Percentiles rank a stretch among this genome's conserved stretches.
Conservation (phyloP, 129 eudicot genomes). For the Deinandra increscens region DNA sequence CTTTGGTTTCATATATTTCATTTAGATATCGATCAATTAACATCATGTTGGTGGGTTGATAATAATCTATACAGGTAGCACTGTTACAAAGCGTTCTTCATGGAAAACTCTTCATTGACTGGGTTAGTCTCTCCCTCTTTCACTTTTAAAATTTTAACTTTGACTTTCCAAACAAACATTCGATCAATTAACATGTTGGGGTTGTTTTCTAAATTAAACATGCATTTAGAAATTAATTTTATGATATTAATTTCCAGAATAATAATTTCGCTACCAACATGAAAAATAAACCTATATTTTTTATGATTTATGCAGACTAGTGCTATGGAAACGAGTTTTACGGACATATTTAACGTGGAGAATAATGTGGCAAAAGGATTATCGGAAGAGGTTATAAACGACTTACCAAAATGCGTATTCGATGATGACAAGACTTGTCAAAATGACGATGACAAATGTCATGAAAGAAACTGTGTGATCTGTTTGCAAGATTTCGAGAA, state of each 20-base stretch:
- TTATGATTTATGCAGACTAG: constrained; percentile 35
- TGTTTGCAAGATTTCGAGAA: constrained; percentile 52
- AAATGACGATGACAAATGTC: not conserved
- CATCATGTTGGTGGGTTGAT: constrained; percentile 8
- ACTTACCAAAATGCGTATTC: constrained; percentile 42
- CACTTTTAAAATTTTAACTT: no score
- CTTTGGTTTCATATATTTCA: not conserved
- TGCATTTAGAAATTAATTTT: not conserved
- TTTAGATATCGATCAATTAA: not conserved
- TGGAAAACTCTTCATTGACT: constrained; percentile 79
- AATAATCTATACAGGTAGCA: constrained; percentile 52
- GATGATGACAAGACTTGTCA: not conserved
- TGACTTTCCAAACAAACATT: no score
- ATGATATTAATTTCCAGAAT: not conserved
- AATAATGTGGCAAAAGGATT: constrained; percentile 46
- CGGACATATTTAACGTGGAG: constrained; percentile 51
- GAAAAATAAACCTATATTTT: not conserved
- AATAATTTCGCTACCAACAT: not conserved
- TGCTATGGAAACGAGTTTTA: constrained; percentile 44
- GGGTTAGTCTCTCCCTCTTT: no score
- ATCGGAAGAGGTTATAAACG: constrained; percentile 41
- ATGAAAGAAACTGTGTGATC: constrained; percentile 44
- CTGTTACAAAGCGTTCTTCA: constrained; percentile 65
- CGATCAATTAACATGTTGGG: no score
- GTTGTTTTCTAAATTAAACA: no score